Base-by-base conservation (phyloP, 176 grass and related monocot species). In the Aegilops speltoides region DNA sequence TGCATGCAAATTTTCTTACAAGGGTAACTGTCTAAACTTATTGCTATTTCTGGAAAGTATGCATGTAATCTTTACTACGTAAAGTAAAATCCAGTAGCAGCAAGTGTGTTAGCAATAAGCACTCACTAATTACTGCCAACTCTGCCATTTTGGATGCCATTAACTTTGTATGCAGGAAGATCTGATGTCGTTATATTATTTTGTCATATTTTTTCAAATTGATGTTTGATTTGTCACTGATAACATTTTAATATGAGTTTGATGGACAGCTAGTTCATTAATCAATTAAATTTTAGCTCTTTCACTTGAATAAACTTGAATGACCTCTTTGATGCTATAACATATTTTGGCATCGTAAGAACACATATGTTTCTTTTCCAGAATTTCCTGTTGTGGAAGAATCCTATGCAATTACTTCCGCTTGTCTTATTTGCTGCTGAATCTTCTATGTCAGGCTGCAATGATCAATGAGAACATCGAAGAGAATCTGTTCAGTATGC, bases 401-500 rank as follows among this genome's bases (percentile, higher is more conserved):
- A 38, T 82, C 68, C 33, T 12, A 43, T 70, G 26, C 29, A 57
- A 40, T 62, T 81, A 54, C 52, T 25, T 54, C 77, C 16, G 2
- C 2, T 79, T 16, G 10, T 79, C 78, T 80, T 69, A 66, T 62
- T 85, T 81, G 25, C 80, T 2, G 7, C 77, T 82, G 22, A 41
- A 70, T 87, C 43, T 87, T 77, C 43, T 95, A 29, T 93, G 9
- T 76, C 91, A 98, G 93, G 79, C 77, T 96, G 85, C 88, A 59
- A 94, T 99, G 87, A 88, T 94, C 29, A 80, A 91, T 43, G 89
- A 91, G 77, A 99, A 94, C 56, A 99, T 96, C 17, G 94, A 99
- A 93, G 97, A 94, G 87, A 91, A 96, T 85, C 85, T 96, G 25
- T 99, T 99, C 90, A 91, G 85, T 62, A 91, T 96, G 94, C 97